phyloP scores from a whole-genome alignment of 306 rosid genomes.

The Fagus sylvatica region DNA sequence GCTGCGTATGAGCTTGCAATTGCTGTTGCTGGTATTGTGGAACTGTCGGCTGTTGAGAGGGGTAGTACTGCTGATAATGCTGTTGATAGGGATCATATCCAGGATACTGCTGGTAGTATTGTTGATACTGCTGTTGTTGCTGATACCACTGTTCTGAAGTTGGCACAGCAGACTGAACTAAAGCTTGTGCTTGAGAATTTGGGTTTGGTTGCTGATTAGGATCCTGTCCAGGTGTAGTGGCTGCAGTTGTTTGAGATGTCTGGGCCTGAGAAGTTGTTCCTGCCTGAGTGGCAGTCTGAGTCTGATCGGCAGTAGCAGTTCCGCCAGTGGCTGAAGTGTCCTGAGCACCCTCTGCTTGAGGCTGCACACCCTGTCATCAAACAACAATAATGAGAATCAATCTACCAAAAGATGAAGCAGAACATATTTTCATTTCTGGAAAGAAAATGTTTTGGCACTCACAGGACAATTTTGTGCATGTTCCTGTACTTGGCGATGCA shows the following conservation, averaged over 20 bases:
- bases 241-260: slow-evolving; percentile 51
- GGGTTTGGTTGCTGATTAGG: slow-evolving; percentile 50
- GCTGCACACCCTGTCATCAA: slow-evolving; percentile 68
- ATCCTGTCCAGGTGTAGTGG: slow-evolving; percentile 58
- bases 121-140: slow-evolving; percentile 85
- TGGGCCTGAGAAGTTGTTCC: slow-evolving; percentile 55
- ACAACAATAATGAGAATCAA: slow-evolving; percentile 27
- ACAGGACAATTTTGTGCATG: slow-evolving; percentile 90
- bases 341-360: slow-evolving; percentile 51
- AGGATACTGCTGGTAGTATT: slow-evolving; percentile 88
- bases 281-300: slow-evolving; percentile 43
- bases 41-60: slow-evolving; percentile 70
- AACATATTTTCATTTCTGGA: background rate
- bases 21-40: slow-evolving; percentile 59
- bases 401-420: slow-evolving; percentile 9
- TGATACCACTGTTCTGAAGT: slow-evolving; percentile 91
- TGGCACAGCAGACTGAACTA: slow-evolving; percentile 49
- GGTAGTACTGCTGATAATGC: slow-evolving; percentile 85
- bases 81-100: slow-evolving; percentile 91
- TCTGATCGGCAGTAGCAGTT: slow-evolving; percentile 53
- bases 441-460: slow-evolving; percentile 30
- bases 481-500: slow-evolving; percentile 94
- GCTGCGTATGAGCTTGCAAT: slow-evolving; percentile 44
- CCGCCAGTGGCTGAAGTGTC: slow-evolving; percentile 49
- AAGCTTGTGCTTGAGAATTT: slow-evolving; percentile 62